phyloP scores from a whole-genome alignment of 2,329 filamentous ascomycete genomes.

The Metarhizium brunneum region DNA sequence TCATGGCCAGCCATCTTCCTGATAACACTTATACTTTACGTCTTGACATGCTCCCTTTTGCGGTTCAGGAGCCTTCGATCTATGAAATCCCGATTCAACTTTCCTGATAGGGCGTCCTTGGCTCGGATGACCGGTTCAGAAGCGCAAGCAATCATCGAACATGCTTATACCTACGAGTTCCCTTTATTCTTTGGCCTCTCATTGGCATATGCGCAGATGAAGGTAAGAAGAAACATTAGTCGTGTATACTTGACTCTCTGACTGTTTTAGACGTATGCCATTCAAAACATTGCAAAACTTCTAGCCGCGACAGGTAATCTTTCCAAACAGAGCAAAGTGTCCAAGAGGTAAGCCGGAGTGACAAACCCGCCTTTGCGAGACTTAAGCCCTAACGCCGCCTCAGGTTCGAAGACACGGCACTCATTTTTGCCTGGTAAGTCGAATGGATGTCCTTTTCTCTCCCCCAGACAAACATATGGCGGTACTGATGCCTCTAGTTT shows the following conservation, averaged over 20 bases:
- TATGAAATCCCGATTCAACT: conserved; percentile 21
- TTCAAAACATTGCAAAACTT: conserved; percentile 27
- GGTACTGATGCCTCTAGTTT: conserved; percentile 15
- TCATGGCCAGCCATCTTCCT: background rate
- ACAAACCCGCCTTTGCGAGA: too few species aligned
- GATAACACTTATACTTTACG: conserved; percentile 18
- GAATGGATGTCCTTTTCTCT: background rate
- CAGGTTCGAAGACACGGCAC: conserved; percentile 30
- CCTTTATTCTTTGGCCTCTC: conserved; percentile 28
- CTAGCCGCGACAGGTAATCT: conserved; percentile 27
- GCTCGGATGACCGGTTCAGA: conserved; percentile 28
- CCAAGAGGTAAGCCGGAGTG: conserved; percentile 23
- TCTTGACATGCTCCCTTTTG: conserved; percentile 23
- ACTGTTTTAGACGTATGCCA: conserved; percentile 27
- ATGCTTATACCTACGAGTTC: conserved; percentile 24
- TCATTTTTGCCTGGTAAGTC: conserved; percentile 26
- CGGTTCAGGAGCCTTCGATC: conserved; percentile 25
- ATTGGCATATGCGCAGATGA: conserved; percentile 30
- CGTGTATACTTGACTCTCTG: background rate
- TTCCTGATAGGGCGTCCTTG: conserved; percentile 25
- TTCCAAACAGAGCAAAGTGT: conserved; percentile 17
- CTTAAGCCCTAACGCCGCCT: too few species aligned
- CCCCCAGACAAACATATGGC: background rate
- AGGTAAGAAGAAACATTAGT: conserved; percentile 6
- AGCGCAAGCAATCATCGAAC: conserved; percentile 33